Base-by-base conservation (phyloP, 495 filamentous ascomycete species). In the Penicillium mononematosum region DNA sequence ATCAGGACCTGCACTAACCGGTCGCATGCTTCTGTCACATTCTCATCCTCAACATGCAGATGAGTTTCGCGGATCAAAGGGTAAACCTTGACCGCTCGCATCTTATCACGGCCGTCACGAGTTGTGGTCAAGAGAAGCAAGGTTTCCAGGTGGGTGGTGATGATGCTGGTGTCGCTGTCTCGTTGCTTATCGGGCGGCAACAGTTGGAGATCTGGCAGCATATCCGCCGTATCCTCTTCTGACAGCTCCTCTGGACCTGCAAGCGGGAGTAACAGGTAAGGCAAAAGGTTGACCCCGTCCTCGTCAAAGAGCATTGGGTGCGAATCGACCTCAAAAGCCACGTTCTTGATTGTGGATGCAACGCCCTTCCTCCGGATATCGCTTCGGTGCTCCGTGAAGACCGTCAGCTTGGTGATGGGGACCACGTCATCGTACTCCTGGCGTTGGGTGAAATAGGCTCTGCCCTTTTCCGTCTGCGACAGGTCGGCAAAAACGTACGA, bases 401-500 rank as follows among this genome's bases (percentile, higher is more conserved):
- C 91, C 36, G 85, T 86, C 46, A 96, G 76, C 75, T 97, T 97
- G 45, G 88, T 88, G 53, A 93, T 77, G 1, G 93, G 91, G 8
- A 96, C 81, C n/a, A 91, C 81, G 2, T 66, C 74, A 67, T 95
- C 90, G 68, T 95, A 92, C 8, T 81, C 78, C 63, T 91, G 90
- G 49, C 78, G 81, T 3, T 75, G 79, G 7, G 88, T 78, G 61
- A 97, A 89, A 74, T 95, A 92, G 22, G 82, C 65, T n/a, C 89
- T 84, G 5, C 90, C 84, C 65, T 87, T 78, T 19, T 82, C 75
- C 58, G 86, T 78, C 66, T 96, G 94, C 8, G 92, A 88, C 3
- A 98, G 73, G 62, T 98, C 93, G 36, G 93, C 94, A 70, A 98
- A 94, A 45, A 96, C 74, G 67, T 97, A 98, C 22, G 91, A 83